Evolutionary conservation across 2,329 filamentous ascomycete genomes (phyloP), one percentile per base, ranked within the genome.

Genomic region (Sarocladiaceae sp.): DNA sequence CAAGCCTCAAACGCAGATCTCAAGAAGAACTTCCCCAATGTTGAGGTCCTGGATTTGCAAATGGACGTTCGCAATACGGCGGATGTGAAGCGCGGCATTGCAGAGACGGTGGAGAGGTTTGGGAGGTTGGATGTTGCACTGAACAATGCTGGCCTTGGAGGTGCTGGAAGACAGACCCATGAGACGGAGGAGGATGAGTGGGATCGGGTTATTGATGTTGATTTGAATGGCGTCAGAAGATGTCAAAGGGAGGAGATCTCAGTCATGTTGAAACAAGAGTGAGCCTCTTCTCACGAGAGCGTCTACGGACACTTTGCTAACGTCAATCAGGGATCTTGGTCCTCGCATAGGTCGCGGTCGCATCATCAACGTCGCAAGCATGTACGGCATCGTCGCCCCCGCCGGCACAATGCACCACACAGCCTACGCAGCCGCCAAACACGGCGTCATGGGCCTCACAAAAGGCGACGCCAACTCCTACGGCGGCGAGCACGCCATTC

Each of bases 181-280:
- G 69, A 80, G 52, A 59, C 72, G 36, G 63, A 66, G 1, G 66
- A 75, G 48, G 66, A 68, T 1, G 75, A 79, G 40, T 83, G 78
- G 71, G 61, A 73, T 35, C 66, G 69, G 5, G 68, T 83, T 1
- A 57, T 83, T 3, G 70, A 74, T 52, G 65, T 82, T 42, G 79
- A 84, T 55, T 68, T 81, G 20, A 74, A 74, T 39, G 81, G 80
- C 3, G 74, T 83, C 1, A 83, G 78, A 73, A 66, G 79, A 22
- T 82, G 79, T 55, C 76, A 83, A 58, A 68, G 71, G 49, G 79
- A 77, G 36, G 69, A 83, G 61, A 64, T 82, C 15, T 60, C 60
- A 3, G 65, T 73, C 40, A 81, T 82, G 77, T 55, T 78, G 15
- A 66, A 68, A 39, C 78, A 82, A 59, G 72, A 78, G 63, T 71